Base-by-base conservation (phyloP, 495 filamentous ascomycete species). In the Penicillium manginii region DNA sequence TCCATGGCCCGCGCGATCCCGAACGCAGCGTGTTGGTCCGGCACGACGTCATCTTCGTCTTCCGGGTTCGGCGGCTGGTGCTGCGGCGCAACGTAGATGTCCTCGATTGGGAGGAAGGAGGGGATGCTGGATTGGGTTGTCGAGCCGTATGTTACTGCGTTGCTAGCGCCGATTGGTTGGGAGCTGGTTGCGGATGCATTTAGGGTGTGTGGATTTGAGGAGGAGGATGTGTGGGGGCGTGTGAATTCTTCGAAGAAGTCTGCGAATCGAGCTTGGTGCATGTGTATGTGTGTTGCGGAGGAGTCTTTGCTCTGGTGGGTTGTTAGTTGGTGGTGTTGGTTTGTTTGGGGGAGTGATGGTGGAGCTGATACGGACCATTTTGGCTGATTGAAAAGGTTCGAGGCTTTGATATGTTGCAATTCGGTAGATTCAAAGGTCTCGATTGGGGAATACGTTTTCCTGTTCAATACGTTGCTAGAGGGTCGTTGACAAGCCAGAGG, bases 41-140 rank as follows among this genome's bases (percentile, higher is more conserved):
- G 94, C 11, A 98, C 93, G 4, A 98, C 90, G 61, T 98, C 94
- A 65, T 98, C 94, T 75, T 98, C 94, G 70, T 98, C 94, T 75
- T 98, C 94, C 0, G 94, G 94, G 73, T 97, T 97, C 48, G 92
- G 81, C 1, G 94, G 94, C 72, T 96, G 92, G 73, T 92, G 86
- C 55, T 97, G 90, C 2, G 90, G 88, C 8, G 90, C 85, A 4
- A 98, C 89, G 78, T 92, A 92, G 73, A 98, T 91, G 54, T 96
- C 91, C 72, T 82, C 78, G 45, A 81, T 68, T 37, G 75, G 78
- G 12, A 82, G 74, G 67, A 77, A 82, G 15, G 81, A 79, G 42
- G 76, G 75, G 52, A 78, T 65, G 26, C 62, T 65, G 17, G 68
- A 62, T 5, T 70, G 67, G 6, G 70, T 73, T 29, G 74, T 64